Evolutionary conservation across 305 asterid genomes (phyloP).

Genomic region (Solanum hybrid): DNA sequence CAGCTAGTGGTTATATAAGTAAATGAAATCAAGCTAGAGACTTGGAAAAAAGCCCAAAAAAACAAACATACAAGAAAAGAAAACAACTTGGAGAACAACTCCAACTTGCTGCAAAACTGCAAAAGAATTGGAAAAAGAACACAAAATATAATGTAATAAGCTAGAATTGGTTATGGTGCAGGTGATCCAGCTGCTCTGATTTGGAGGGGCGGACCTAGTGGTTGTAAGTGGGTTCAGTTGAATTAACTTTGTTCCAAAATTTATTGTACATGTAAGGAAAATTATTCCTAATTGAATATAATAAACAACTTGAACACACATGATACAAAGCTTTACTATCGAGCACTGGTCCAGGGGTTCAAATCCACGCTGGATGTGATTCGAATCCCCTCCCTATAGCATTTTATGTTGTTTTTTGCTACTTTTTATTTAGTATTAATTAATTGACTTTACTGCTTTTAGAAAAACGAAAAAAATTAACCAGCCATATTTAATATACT

Average conservation of each 20-base stretch:
- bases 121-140: not conserved
- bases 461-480: not conserved
- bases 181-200: not conserved
- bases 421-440: not conserved
- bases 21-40: too few species aligned
- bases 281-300: not conserved
- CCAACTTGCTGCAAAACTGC: not conserved
- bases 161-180: not conserved
- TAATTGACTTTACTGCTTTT: not conserved
- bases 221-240: not conserved
- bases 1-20: too few species aligned
- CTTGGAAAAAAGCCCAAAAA: not conserved
- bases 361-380: not conserved
- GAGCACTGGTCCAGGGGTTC: not conserved
- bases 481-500: not conserved
- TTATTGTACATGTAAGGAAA: not conserved
- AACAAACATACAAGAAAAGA: not conserved
- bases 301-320: not conserved
- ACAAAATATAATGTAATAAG: not conserved
- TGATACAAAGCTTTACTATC: not conserved
- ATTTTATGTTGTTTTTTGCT: not conserved
- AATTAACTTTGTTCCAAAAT: not conserved
- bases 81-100: not conserved
- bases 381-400: not conserved
- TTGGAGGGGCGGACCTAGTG: not conserved